phyloP scores from a whole-genome alignment of 2,329 filamentous ascomycete genomes.

The Phyllosticta capitalensis region DNA sequence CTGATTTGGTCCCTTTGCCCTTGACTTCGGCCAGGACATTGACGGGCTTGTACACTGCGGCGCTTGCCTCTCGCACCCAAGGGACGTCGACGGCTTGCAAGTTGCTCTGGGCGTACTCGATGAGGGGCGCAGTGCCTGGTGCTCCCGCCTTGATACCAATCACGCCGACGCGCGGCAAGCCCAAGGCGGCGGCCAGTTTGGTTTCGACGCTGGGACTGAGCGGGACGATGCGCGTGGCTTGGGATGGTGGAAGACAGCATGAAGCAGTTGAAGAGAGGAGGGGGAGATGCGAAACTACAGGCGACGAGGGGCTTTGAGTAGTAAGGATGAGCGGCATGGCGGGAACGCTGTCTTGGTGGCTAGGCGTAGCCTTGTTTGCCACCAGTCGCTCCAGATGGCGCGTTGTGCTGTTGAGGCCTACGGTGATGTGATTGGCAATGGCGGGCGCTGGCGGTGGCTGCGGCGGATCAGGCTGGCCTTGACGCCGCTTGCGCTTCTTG shows the following conservation, averaged over 20 bases:
- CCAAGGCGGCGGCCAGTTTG: constrained; percentile 47
- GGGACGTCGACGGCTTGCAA: constrained; percentile 44
- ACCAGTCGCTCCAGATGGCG: constrained; percentile 44
- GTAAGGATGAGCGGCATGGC: constrained; percentile 5
- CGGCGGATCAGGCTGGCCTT: constrained; percentile 18
- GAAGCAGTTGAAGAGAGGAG: constrained; percentile 43
- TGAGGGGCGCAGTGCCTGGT: constrained; percentile 47
- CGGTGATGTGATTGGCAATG: constrained; percentile 48
- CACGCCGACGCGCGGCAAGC: constrained; percentile 55
- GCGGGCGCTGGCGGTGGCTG: constrained; percentile 34
- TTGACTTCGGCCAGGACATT: constrained; percentile 28
- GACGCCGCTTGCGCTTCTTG: constrained; percentile 42
- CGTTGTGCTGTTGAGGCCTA: constrained; percentile 57
- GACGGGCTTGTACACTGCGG: constrained; percentile 35
- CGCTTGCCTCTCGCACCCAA: constrained; percentile 46
- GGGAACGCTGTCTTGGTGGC: neutral
- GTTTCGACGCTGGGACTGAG: constrained; percentile 53
- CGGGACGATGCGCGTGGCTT: constrained; percentile 49
- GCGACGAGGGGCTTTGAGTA: constrained; percentile 13
- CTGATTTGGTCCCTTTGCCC: neutral
- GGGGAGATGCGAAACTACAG: constrained; percentile 52
- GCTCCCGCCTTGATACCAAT: constrained; percentile 50
- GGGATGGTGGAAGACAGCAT: constrained; percentile 3
- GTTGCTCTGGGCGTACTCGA: constrained; percentile 45
- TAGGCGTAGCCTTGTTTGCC: neutral